phyloP scores from a whole-genome alignment of 2,329 filamentous ascomycete species.

The Parascedosporium putredinis region DNA sequence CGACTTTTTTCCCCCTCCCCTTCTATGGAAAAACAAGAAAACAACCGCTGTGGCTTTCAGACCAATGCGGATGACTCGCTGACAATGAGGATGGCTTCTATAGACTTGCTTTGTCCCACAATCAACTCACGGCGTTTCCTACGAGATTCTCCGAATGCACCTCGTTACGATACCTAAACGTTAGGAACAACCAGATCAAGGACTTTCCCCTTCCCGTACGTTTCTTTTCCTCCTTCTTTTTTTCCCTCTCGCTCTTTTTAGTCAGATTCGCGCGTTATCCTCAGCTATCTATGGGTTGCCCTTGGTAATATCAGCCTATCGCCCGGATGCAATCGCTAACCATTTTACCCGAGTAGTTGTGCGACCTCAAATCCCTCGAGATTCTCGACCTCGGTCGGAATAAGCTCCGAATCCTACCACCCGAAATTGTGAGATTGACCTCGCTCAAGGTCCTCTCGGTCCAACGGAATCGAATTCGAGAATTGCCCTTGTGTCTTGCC shows the following conservation, averaged over 20 bases:
- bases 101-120: constrained; percentile 74
- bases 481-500: constrained; percentile 71
- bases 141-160: constrained; percentile 64
- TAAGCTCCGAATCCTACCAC: constrained; percentile 65
- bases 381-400: constrained; percentile 90
- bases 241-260: not conserved
- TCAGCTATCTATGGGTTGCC: no score
- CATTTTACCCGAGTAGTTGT: constrained; percentile 48
- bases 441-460: constrained; percentile 85
- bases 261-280: no score
- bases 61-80: not conserved
- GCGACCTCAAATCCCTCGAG: constrained; percentile 75
- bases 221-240: constrained; percentile 4
- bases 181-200: constrained; percentile 63
- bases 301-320: not conserved
- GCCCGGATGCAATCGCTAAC: not conserved
- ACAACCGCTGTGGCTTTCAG: no score
- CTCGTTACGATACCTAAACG: constrained; percentile 69
- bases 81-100: not conserved
- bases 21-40: no score
- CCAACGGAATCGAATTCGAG: constrained; percentile 75
- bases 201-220: constrained; percentile 49
- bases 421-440: constrained; percentile 67
- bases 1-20: not conserved
- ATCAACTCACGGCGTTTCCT: constrained; percentile 61